Conservation (phyloP, 2,329 filamentous ascomycete genomes). For the Phoma sp. region DNA sequence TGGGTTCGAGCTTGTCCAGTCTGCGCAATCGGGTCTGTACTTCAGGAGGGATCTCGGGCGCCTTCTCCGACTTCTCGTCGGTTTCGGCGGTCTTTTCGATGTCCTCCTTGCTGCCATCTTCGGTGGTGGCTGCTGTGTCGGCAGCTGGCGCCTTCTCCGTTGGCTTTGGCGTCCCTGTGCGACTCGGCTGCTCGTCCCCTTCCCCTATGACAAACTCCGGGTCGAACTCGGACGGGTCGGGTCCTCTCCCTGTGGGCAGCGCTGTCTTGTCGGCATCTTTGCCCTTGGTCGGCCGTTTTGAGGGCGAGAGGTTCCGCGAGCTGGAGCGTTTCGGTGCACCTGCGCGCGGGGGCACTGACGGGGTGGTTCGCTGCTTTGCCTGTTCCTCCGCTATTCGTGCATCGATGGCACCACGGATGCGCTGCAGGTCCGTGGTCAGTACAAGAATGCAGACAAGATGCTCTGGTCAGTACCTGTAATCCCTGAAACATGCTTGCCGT, state of each 20-base stretch:
- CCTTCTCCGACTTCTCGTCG: slow-evolving; percentile 36
- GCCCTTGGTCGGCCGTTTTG: slow-evolving; percentile 39
- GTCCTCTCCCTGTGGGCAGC: slow-evolving; percentile 62
- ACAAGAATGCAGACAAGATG: slow-evolving; percentile 23
- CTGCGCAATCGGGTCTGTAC: slow-evolving; percentile 78
- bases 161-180: slow-evolving; percentile 65
- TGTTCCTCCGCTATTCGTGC: slow-evolving; percentile 91
- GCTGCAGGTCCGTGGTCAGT: slow-evolving; percentile 57
- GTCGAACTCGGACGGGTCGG: slow-evolving; percentile 88
- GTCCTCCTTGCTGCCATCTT: slow-evolving; percentile 43
- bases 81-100: slow-evolving; percentile 40
- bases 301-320: slow-evolving; percentile 53
- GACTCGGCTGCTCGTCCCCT: slow-evolving; percentile 71
- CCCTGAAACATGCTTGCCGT: slow-evolving; percentile 46
- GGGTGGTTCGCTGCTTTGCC: slow-evolving; percentile 71
- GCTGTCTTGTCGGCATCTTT: slow-evolving; percentile 46
- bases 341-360: slow-evolving; percentile 54
- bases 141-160: slow-evolving; percentile 50
- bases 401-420: slow-evolving; percentile 85
- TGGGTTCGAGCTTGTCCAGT: slow-evolving; percentile 87
- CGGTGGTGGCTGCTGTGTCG: slow-evolving; percentile 24
- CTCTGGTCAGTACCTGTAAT: slow-evolving; percentile 36
- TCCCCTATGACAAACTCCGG: slow-evolving; percentile 87
- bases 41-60: slow-evolving; percentile 74
- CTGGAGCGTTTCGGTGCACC: slow-evolving; percentile 55